Base-by-base conservation (phyloP, 2,329 filamentous ascomycete species). In the Arachnopeziza araneosa region DNA sequence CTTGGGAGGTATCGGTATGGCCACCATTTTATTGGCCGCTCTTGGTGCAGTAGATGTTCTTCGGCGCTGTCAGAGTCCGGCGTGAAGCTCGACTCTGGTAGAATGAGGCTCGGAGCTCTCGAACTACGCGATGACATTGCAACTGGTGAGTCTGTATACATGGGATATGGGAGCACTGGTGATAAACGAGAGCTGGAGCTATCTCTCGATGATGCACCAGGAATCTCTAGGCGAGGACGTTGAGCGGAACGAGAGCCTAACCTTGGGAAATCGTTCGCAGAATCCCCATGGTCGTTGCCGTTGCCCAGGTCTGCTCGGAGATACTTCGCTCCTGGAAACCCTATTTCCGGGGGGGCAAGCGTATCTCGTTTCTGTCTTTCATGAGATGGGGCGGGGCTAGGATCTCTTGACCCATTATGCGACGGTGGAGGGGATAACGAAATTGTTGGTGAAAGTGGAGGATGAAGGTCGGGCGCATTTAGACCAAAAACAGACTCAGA, bases 1-100 rank as follows among this genome's bases (percentile, higher is more conserved):
- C 89, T 77, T 2, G 92, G 90, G 4, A 96, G 76, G 22, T 90
- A 66, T 5, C 76, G 78, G 71, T 92, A 90, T 1, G 92, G 92
- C 92, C 93, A 97, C 88, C 91, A 96, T 52, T 74, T 80, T 50
- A 90, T 78, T 6, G 58, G 79, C 76, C 57, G 69, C 44, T 68
- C 63, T 12, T 65, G 60, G 52, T 60, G 56, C 9, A 64, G 59
- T 23, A 62, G 24, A 32, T 65, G 61, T 30, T 66, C 63, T 24
- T 63, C 62, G 14, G 59, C 57, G 58, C 67, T 68, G 26, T 59
- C 53, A 8, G 69, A 71, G 12, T 68, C 68, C 0, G 66, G 56
- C 17, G 57, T 64, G 4, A 65, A 24, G n/a, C 55, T 63, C 44
- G 65, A 51, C 32, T 73, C 68, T 10, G 69, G 69, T 7, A 73